These are phyloP conservation scores for Plasmodium relictum DNA, from an alignment of 169 alveolate species.

Conservation along the genomic window DNA sequence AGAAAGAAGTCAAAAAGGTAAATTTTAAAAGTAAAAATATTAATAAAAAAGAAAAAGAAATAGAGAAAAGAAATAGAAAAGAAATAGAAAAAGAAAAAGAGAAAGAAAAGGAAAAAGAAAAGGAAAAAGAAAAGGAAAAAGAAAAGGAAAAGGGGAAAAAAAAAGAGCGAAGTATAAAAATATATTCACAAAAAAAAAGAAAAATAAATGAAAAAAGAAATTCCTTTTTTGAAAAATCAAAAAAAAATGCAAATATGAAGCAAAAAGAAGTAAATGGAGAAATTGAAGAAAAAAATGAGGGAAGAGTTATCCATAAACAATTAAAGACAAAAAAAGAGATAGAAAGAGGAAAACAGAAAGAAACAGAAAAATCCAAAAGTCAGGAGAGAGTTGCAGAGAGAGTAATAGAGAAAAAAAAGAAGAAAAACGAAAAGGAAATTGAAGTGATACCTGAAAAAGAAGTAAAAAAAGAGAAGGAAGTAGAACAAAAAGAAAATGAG, in stretches of 20 bases:
- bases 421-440: background rate
- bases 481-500: background rate
- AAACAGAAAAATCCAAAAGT: background rate
- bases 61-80: background rate
- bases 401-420: background rate
- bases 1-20: background rate
- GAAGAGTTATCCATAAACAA: too few relatives aligned
- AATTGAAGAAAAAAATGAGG: background rate
- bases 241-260: background rate
- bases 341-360: background rate
- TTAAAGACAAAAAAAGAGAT: background rate
- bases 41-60: background rate
- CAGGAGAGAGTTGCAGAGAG: background rate
- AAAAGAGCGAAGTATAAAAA: too few relatives aligned
- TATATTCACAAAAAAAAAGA: background rate
- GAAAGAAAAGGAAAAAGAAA: background rate
- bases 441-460: background rate
- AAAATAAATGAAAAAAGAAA: background rate
- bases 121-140: too few relatives aligned
- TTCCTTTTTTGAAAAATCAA: too few relatives aligned
- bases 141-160: too few relatives aligned
- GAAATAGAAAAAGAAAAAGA: background rate
- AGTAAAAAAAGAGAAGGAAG: background rate
- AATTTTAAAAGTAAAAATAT: background rate
- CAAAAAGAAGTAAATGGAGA: background rate